Percentiles rank a stretch among this genome's conserved stretches.
phyloP scores from a whole-genome alignment of 495 filamentous ascomycete species.

The Hypomontagnella submonticulosa region DNA sequence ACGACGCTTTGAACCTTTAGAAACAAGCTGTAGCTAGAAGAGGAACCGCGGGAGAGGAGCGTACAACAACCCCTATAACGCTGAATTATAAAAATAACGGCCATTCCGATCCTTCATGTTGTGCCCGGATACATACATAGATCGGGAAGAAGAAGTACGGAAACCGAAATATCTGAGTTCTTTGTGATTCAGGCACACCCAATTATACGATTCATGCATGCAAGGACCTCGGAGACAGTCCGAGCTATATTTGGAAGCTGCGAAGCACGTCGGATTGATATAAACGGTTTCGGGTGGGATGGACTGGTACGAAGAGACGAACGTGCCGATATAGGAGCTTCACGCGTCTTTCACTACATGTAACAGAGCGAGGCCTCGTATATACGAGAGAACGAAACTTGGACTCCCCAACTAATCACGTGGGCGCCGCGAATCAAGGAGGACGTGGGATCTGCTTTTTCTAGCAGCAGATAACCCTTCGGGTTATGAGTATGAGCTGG shows the following conservation, averaged over 20 bases:
- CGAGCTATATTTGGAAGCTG: too few relatives aligned
- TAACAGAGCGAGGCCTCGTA: neutral
- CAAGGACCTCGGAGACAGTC: neutral
- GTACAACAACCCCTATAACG: too few relatives aligned
- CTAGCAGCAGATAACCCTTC: neutral
- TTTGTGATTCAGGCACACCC: too few relatives aligned
- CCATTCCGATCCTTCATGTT: too few relatives aligned
- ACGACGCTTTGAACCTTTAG: too few relatives aligned
- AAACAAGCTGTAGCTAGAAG: too few relatives aligned
- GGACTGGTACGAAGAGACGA: neutral
- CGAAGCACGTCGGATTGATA: too few relatives aligned
- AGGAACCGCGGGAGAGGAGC: too few relatives aligned
- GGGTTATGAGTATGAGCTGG: conserved; percentile 2
- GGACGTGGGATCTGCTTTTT: conserved; percentile 7
- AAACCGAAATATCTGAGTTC: too few relatives aligned
- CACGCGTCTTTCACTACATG: neutral
- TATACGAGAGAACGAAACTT: neutral
- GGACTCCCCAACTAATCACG: conserved; percentile 2
- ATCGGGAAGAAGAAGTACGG: neutral
- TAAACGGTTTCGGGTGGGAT: too few relatives aligned
- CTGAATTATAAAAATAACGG: too few relatives aligned
- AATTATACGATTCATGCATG: neutral
- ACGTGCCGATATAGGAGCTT: conserved; percentile 29
- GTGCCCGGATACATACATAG: neutral
- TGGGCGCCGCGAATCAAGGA: conserved; percentile 7